A percentile compares a stretch with the other conserved stretches of the same genome.
Conservation (phyloP, 208 protist species). For the Acanthamoeba royreba region DNA sequence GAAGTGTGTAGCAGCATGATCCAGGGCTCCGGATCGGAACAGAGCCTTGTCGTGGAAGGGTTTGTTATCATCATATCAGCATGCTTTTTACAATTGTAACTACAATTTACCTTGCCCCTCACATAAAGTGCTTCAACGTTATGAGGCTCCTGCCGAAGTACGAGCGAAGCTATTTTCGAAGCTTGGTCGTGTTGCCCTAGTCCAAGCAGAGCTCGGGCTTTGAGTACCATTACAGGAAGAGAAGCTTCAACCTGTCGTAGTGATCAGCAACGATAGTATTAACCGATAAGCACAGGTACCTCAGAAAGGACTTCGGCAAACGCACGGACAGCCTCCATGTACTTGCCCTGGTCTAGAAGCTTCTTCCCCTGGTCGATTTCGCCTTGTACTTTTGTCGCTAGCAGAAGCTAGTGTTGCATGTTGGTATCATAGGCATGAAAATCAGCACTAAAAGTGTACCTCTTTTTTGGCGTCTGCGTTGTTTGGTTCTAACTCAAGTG, state of each 20-base stretch:
- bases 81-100: no score
- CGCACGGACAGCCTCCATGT: not conserved
- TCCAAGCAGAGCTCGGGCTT: slow-evolving; percentile 44
- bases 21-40: slow-evolving; percentile 47
- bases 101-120: not conserved
- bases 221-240: not conserved
- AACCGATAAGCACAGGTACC: not conserved
- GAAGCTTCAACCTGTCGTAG: not conserved
- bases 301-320: slow-evolving; percentile 44
- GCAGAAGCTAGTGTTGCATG: not conserved
- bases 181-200: slow-evolving; percentile 51
- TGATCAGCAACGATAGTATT: not conserved
- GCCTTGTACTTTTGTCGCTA: not conserved
- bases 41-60: slow-evolving; percentile 58
- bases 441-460: not conserved
- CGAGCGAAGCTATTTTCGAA: slow-evolving; percentile 23
- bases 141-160: slow-evolving; percentile 56
- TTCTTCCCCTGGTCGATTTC: not conserved
- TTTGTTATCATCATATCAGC: no score
- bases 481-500: not conserved
- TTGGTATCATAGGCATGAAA: not conserved
- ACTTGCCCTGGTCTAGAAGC: not conserved
- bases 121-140: slow-evolving; percentile 58
- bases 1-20: slow-evolving; percentile 45
- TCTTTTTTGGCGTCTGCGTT: slow-evolving; percentile 8